Conservation (phyloP, 139 green algal species). For the Tetradesmus obliquus region DNA sequence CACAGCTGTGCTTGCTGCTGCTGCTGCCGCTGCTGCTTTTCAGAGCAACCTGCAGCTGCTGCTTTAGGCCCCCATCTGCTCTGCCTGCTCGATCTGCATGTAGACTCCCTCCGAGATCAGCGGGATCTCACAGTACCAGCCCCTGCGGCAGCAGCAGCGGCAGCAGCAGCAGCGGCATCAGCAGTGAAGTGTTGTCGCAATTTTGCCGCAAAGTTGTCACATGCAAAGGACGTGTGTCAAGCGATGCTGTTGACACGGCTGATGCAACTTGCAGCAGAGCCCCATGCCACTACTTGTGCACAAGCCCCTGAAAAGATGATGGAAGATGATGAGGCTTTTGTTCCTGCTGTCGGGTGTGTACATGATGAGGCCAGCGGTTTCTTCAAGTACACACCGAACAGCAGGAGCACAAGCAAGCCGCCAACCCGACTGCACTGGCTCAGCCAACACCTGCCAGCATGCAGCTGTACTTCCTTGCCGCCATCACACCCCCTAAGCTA, state of each 20-base stretch:
- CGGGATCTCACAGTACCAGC: constrained; percentile 78
- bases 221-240: neutral
- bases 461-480: too few relatives aligned
- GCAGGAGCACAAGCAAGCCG: too few relatives aligned
- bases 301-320: too few relatives aligned
- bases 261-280: too few relatives aligned
- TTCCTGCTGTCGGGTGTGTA: too few relatives aligned
- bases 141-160: constrained; percentile 51
- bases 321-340: too few relatives aligned
- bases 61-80: constrained; percentile 41
- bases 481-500: too few relatives aligned
- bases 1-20: neutral
- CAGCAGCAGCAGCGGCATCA: neutral
- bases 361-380: too few relatives aligned
- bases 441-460: too few relatives aligned
- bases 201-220: neutral
- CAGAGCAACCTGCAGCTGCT: neutral
- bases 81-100: constrained; percentile 76
- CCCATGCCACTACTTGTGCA: neutral
- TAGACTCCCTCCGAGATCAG: constrained; percentile 71
- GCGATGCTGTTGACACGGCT: too few relatives aligned
- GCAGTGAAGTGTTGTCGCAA: neutral
- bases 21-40: neutral
- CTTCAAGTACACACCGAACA: too few relatives aligned
- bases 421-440: too few relatives aligned